Percentiles rank a stretch among this genome's conserved stretches.
These are phyloP conservation scores for Penicillium sp. DNA, from an alignment of 2,329 filamentous ascomycete species.

Conservation along the genomic window DNA sequence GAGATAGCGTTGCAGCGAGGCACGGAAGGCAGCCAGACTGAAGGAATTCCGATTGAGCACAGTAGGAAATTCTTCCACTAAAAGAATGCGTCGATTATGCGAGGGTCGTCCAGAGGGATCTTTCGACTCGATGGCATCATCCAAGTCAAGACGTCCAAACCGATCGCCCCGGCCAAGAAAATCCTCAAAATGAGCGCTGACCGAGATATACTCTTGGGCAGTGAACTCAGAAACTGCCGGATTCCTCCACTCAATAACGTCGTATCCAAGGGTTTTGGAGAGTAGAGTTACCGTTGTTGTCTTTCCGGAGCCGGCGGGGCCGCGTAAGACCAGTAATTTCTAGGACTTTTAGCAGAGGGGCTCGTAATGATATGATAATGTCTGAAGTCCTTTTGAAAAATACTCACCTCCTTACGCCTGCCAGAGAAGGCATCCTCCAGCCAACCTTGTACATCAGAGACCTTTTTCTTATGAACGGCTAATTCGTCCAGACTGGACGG, in stretches of 20 bases:
- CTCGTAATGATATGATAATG: not conserved
- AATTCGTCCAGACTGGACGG: conserved; percentile 75
- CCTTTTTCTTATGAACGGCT: conserved; percentile 92
- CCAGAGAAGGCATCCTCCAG: conserved; percentile 70
- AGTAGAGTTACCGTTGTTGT: conserved; percentile 81
- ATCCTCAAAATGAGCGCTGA: conserved; percentile 82
- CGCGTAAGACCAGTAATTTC: conserved; percentile 79
- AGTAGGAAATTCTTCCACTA: conserved; percentile 80
- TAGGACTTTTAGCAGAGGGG: conserved; percentile 43
- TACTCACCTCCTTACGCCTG: conserved; percentile 40
- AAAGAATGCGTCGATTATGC: conserved; percentile 56
- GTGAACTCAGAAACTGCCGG: conserved; percentile 62
- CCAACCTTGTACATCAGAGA: conserved; percentile 80
- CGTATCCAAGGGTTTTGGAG: conserved; percentile 70
- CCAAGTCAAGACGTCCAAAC: conserved; percentile 67
- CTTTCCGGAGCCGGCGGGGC: conserved; percentile 87
- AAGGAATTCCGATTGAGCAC: conserved; percentile 66
- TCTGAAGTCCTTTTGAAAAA: too few species aligned
- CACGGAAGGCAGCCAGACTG: conserved; percentile 67
- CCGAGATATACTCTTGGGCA: conserved; percentile 63
- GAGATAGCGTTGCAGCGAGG: conserved; percentile 71
- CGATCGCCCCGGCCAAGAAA: conserved; percentile 79
- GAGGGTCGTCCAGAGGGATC: conserved; percentile 3
- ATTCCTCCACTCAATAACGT: conserved; percentile 88
- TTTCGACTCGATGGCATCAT: conserved; percentile 7